A percentile compares a stretch with the other conserved stretches of the same genome.
These are phyloP conservation scores for Catharanthus roseus DNA, from an alignment of 257 asterid genomes.

Conservation along the genomic window DNA sequence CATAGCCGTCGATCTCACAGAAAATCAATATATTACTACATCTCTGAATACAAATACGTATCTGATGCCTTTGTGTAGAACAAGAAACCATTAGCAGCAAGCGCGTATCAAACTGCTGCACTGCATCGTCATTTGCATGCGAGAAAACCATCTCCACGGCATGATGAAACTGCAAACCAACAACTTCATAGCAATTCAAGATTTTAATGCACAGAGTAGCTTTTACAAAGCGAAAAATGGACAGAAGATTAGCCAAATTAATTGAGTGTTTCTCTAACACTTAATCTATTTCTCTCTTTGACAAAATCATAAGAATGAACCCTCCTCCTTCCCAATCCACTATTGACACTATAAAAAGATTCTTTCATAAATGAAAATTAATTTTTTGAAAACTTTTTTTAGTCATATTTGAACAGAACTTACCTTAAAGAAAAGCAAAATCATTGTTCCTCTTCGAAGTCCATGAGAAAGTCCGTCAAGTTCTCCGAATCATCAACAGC, in stretches of 20 bases:
- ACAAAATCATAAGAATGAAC: no score
- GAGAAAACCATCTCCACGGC: background rate
- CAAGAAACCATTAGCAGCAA: background rate
- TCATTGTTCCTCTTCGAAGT: conserved; percentile 34
- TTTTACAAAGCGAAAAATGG: background rate
- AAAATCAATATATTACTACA: background rate
- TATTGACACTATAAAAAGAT: background rate
- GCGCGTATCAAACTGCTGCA: background rate
- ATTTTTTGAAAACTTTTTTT: background rate
- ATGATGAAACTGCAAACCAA: background rate
- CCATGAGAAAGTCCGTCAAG: conserved; percentile 84
- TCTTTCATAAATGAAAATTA: background rate
- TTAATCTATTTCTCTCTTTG: no score
- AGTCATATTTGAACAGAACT: background rate
- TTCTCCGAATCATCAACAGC: conserved; percentile 88
- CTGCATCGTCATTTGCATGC: background rate
- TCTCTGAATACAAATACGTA: background rate
- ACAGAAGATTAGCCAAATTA: no score
- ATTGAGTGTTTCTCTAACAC: no score
- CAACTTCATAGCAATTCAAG: background rate
- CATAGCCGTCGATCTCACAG: background rate
- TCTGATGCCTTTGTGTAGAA: background rate
- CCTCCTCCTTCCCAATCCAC: no score
- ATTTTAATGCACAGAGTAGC: background rate
- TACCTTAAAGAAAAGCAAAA: background rate